Conservation (phyloP, 2,329 filamentous ascomycete species). For the Botrytis elliptica region DNA sequence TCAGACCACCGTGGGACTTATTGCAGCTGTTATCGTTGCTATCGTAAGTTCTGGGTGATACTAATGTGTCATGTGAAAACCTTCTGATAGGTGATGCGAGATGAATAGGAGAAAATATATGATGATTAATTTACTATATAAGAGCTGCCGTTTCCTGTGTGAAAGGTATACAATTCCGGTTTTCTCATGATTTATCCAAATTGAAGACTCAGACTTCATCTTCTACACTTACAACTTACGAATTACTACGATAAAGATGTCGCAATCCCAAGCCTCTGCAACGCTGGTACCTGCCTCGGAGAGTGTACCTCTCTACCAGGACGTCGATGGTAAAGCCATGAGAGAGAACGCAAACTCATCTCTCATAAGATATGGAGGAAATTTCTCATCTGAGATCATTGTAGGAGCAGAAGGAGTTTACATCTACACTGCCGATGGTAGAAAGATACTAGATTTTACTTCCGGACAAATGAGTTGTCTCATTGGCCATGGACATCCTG, state of each 20-base stretch:
- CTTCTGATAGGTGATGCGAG: background rate
- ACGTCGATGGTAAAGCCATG: slow-evolving; percentile 24
- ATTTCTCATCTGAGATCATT: slow-evolving; percentile 31
- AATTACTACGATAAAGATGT: background rate
- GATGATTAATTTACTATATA: background rate
- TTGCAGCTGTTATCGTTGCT: background rate
- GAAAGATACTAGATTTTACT: slow-evolving; percentile 56
- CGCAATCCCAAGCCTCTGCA: background rate
- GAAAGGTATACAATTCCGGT: background rate
- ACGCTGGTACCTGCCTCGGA: background rate
- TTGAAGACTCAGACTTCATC: too few relatives aligned
- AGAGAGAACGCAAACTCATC: slow-evolving; percentile 21
- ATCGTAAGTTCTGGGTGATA: background rate
- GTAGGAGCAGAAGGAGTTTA: slow-evolving; percentile 29
- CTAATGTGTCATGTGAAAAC: background rate
- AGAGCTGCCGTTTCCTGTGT: background rate
- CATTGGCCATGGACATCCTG: slow-evolving; percentile 56
- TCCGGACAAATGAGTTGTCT: slow-evolving; percentile 61
- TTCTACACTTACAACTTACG: background rate
- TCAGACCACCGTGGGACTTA: background rate
- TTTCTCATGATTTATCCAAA: background rate
- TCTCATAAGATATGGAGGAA: slow-evolving; percentile 30
- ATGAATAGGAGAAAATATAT: background rate
- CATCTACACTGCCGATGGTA: slow-evolving; percentile 46
- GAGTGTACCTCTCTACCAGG: slow-evolving; percentile 19